These are phyloP conservation scores for Candida smagusa DNA, from an alignment of 1,139 yeast species.

Conservation along the genomic window DNA sequence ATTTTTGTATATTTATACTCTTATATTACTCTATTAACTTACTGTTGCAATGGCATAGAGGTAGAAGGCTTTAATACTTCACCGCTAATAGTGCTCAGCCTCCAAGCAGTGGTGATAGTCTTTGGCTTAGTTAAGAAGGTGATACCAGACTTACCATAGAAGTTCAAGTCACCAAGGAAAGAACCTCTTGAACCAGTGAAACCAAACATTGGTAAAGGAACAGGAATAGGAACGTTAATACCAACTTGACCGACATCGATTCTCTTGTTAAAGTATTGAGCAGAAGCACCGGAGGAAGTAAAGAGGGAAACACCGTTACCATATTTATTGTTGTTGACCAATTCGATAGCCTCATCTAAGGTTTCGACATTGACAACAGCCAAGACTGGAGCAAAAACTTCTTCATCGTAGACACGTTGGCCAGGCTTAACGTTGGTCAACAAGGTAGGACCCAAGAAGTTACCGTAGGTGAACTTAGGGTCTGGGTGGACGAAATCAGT, in stretches of 20 bases:
- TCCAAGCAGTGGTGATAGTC: constrained; percentile 74
- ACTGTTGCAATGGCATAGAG: constrained; percentile 64
- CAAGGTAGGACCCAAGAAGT: constrained; percentile 73
- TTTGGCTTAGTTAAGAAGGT: constrained; percentile 73
- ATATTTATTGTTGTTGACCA: constrained; percentile 62
- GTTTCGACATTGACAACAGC: constrained; percentile 63
- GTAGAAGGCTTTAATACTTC: constrained; percentile 51
- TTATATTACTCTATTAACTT: constrained; percentile 6
- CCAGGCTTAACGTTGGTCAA: constrained; percentile 64
- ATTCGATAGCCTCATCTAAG: constrained; percentile 67
- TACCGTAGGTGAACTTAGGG: constrained; percentile 53
- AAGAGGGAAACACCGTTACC: constrained; percentile 76
- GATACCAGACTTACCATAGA: constrained; percentile 74
- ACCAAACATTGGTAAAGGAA: constrained; percentile 78
- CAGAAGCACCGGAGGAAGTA: constrained; percentile 66
- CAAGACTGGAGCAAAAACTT: constrained; percentile 75
- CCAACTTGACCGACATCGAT: constrained; percentile 80
- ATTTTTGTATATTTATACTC: constrained; percentile 20
- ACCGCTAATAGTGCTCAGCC: constrained; percentile 50
- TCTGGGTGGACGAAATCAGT: constrained; percentile 50
- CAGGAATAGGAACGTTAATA: constrained; percentile 80
- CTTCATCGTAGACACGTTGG: constrained; percentile 70
- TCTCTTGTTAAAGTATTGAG: constrained; percentile 67
- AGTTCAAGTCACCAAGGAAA: constrained; percentile 75
- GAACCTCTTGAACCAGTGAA: constrained; percentile 79